phyloP scores from a whole-genome alignment of 192 early-diverging fungal species.

The Irineochytrium annulatum region DNA sequence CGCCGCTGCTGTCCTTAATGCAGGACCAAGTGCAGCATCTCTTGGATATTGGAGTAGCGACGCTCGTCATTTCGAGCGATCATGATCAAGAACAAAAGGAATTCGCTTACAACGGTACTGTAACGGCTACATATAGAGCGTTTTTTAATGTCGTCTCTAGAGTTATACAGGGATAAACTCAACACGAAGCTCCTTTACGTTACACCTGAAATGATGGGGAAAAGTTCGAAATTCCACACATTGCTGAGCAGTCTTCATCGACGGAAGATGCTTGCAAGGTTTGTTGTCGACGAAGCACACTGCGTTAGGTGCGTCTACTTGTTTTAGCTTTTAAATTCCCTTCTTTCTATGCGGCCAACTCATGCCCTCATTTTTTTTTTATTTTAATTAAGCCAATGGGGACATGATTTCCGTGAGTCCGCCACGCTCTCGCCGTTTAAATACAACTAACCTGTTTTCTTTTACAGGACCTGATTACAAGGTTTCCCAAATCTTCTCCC shows the following conservation, averaged over 20 bases:
- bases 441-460: too few relatives aligned
- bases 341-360: too few relatives aligned
- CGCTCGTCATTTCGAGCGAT: constrained; percentile 60
- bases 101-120: constrained; percentile 47
- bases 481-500: constrained; percentile 9
- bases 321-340: too few relatives aligned
- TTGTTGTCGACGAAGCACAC: constrained; percentile 97
- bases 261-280: constrained; percentile 67
- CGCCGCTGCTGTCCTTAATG: constrained; percentile 93
- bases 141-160: constrained; percentile 5
- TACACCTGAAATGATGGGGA: constrained; percentile 77
- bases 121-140: not conserved
- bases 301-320: too few relatives aligned
- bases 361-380: too few relatives aligned
- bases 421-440: too few relatives aligned
- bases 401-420: constrained; percentile 97
- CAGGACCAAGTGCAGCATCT: constrained; percentile 88
- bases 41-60: constrained; percentile 50
- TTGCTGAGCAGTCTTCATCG: constrained; percentile 54
- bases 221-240: constrained; percentile 54
- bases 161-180: constrained; percentile 46
- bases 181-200: constrained; percentile 72
- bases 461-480: constrained; percentile 92
- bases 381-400: too few relatives aligned
- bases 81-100: constrained; percentile 44